Percentiles rank a stretch among this genome's conserved stretches.
phyloP scores from a whole-genome alignment of 2,329 filamentous ascomycete genomes.

The Endoconidiophora laricicola region DNA sequence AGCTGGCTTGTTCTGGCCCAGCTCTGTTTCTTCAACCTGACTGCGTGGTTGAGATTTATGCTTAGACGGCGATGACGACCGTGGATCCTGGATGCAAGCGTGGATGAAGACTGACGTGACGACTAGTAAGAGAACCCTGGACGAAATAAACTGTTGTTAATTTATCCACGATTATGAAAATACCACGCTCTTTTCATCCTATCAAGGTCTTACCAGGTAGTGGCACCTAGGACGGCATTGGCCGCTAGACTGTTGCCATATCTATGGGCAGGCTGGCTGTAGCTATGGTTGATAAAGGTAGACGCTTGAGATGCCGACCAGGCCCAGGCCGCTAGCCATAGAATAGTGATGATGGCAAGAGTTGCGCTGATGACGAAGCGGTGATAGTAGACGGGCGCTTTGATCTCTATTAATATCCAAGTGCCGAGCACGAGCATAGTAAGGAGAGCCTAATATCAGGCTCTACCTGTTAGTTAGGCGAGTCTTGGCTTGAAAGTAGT shows the following conservation, averaged over 20 bases:
- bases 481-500: background rate
- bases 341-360: conserved; percentile 24
- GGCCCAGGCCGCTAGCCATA: conserved; percentile 28
- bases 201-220: conserved; percentile 22
- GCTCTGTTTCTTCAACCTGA: background rate
- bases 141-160: background rate
- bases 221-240: conserved; percentile 25
- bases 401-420: conserved; percentile 22
- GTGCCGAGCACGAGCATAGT: conserved; percentile 26
- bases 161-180: too few relatives aligned
- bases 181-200: too few relatives aligned
- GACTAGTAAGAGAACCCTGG: background rate
- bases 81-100: background rate
- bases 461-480: conserved; percentile 9
- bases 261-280: conserved; percentile 8
- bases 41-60: too few relatives aligned
- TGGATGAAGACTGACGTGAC: background rate
- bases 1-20: background rate
- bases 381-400: conserved; percentile 23
- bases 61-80: too few relatives aligned
- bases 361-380: conserved; percentile 22
- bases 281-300: conserved; percentile 15
- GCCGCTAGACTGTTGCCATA: conserved; percentile 22
- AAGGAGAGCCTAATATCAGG: conserved; percentile 21
- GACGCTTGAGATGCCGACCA: conserved; percentile 25